Base-by-base conservation (phyloP, 805 yeast species). In the Monosporozyma yasuniensis region DNA sequence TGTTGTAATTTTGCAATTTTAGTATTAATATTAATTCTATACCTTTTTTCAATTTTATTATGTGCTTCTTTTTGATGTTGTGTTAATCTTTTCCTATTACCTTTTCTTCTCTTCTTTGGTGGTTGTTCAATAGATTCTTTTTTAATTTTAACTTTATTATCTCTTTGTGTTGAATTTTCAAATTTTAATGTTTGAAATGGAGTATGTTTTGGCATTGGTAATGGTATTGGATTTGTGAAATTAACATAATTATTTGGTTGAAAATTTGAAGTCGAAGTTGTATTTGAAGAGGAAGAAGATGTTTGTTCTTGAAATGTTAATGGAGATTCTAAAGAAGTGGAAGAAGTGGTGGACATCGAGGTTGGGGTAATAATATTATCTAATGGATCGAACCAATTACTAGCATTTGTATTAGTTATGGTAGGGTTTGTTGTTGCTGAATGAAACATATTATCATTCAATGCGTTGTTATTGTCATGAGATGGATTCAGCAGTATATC, bases 1-100 rank as follows among this genome's bases (percentile, higher is more conserved):
- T 75, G 76, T 60, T 81, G 86, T 48, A 83, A 66, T 28, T 80
- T 80, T 3, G 84, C 84, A 50, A 83, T 83, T 62, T 81, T 83
- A 11, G 84, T 78, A 61, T 83, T 83, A 63, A 83, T 81, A 63
- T 83, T 83, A 52, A 81, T 81, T 61, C 88, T 70, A 64, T 83
- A 83, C 52, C 82, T 75, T 61, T 83, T 80, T 60, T 83, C 89
- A 54, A 83, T 81, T 64, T 78, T 79, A 67, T 83, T 83, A 61
- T 83, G 90, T 0, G 87, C 87, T 57, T 79, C 79, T 56, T 81
- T 80, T 65, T 81, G 87, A 53, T 73, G 71, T 5, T 72, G 71
- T 8, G 83, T 77, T 49, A 78, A 61, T 63, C 78, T 72, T 65
- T 78, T 78, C 61, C 82, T 66, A 44, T 77, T 27, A 21, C n/a